These are phyloP conservation scores for Arabidopsis suecica DNA, from an alignment of 345 rosid genomes.

Conservation along the genomic window DNA sequence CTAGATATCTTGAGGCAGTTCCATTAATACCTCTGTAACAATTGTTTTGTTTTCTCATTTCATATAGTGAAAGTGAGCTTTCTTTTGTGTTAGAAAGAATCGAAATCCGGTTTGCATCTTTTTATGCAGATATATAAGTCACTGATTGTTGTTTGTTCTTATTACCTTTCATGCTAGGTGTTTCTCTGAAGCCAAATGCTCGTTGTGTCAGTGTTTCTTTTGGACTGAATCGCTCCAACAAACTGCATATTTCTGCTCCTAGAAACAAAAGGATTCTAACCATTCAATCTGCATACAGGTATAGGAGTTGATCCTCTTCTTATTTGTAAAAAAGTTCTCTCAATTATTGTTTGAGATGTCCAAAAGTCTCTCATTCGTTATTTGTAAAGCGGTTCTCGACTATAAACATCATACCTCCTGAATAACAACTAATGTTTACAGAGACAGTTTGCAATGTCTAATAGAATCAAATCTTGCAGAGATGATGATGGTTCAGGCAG, in stretches of 20 bases:
- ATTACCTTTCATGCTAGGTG: constrained; percentile 41
- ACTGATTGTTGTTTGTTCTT: neutral
- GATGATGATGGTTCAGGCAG: constrained; percentile 66
- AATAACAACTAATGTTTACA: neutral
- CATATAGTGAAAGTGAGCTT: no score
- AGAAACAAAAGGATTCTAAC: constrained; percentile 54
- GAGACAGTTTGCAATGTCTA: constrained; percentile 12
- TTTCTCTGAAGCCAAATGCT: constrained; percentile 47
- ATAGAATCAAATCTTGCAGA: constrained; percentile 49
- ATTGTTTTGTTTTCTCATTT: no score
- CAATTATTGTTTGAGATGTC: neutral
- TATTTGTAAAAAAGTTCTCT: neutral
- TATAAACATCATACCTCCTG: no score
- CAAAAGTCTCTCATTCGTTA: neutral
- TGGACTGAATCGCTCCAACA: constrained; percentile 46
- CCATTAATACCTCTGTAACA: no score
- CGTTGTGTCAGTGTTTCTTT: constrained; percentile 55
- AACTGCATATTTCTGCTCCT: constrained; percentile 51
- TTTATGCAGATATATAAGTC: neutral
- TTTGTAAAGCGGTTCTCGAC: no score
- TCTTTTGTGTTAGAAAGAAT: no score
- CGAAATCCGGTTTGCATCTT: no score
- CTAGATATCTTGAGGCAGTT: no score
- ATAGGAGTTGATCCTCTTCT: constrained; percentile 18
- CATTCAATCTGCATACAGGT: constrained; percentile 80